Evolutionary conservation across 345 rosid genomes (phyloP).

Genomic region (Dipteronia sinensis): DNA sequence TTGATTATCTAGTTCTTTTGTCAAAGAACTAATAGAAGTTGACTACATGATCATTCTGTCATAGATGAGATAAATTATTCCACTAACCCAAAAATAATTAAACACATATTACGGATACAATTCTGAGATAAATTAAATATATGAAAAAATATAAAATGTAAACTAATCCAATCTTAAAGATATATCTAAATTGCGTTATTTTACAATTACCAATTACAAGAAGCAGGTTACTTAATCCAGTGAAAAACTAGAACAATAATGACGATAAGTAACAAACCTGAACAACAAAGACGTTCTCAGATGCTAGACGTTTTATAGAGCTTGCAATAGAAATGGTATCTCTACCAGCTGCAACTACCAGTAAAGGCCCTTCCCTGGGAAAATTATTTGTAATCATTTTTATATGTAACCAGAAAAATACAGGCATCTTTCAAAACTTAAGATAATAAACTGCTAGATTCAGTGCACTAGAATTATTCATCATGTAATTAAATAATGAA

Average conservation of each 20-base stretch:
- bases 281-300: slow-evolving; percentile 82
- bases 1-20: no score
- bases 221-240: not conserved
- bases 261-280: slow-evolving; percentile 56
- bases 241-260: slow-evolving; percentile 7
- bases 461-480: not conserved
- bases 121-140: not conserved
- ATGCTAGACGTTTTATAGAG: slow-evolving; percentile 84
- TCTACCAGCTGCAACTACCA: slow-evolving; percentile 94
- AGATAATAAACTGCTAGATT: not conserved
- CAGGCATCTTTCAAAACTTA: slow-evolving; percentile 8
- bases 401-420: not conserved
- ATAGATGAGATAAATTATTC: not conserved
- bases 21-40: not conserved
- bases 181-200: not conserved
- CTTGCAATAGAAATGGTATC: slow-evolving; percentile 88
- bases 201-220: not conserved
- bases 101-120: not conserved
- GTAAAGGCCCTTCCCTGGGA: slow-evolving; percentile 87
- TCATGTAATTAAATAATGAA: not conserved
- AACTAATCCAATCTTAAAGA: not conserved
- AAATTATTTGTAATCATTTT: slow-evolving; percentile 9
- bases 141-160: not conserved
- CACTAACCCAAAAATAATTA: not conserved
- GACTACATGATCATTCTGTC: not conserved